These are phyloP conservation scores for Pseudisothecium myosuroides DNA, from an alignment of 225 moss, liverwort and hornwort species.

Conservation along the genomic window DNA sequence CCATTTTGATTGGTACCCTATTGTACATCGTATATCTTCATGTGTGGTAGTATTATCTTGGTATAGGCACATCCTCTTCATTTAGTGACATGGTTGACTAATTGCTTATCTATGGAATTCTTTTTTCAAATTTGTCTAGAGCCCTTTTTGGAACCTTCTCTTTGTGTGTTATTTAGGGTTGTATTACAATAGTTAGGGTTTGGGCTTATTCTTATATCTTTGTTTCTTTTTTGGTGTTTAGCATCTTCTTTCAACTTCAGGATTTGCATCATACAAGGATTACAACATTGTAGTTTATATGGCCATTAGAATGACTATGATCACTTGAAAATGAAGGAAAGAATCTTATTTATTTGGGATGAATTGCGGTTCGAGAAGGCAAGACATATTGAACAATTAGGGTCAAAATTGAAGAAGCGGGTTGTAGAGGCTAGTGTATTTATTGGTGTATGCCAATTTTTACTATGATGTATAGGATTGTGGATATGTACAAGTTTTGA, in stretches of 20 bases:
- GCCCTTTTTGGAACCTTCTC: neutral
- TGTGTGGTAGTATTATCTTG: neutral
- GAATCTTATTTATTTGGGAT: neutral
- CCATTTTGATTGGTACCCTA: too few relatives aligned
- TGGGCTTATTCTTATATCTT: neutral
- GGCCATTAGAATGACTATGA: fast-evolving
- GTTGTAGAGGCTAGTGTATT: neutral
- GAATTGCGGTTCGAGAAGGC: fast-evolving
- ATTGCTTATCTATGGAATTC: neutral
- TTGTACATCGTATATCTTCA: neutral
- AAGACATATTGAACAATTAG: neutral
- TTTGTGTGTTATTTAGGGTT: neutral
- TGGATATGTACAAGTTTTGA: neutral
- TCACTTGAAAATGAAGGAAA: neutral
- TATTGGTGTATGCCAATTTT: neutral
- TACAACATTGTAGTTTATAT: neutral
- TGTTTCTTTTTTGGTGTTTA: neutral
- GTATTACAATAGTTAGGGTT: neutral
- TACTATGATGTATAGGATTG: neutral
- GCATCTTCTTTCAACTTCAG: fast-evolving
- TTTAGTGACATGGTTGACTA: neutral
- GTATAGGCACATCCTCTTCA: fast-evolving
- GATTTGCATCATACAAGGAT: fast-evolving
- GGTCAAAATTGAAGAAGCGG: neutral
- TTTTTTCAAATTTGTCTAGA: neutral